Evolutionary conservation across 495 filamentous ascomycete genomes (phyloP), one percentile per base, ranked within the genome.

Genomic region (Talaromyces proteolyticus): DNA sequence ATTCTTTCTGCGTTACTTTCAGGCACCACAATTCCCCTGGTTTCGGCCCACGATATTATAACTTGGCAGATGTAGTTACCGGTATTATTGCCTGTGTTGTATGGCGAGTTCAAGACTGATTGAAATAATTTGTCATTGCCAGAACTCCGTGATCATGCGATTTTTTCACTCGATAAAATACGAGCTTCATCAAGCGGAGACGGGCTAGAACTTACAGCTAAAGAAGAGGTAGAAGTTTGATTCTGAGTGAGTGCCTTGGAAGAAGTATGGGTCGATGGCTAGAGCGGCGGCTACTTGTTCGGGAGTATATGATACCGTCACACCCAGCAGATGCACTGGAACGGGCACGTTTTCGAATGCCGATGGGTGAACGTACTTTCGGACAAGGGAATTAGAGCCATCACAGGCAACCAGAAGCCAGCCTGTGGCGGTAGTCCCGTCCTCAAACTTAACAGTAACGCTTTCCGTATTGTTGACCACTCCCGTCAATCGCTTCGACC

Each of bases 161-260:
- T 34, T 34, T 29, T 29, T 34, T 34, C 29, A 1, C 14, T 2
- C 14, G 8, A 1, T 10, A 34, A 10, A 14, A 34, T 34, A 14
- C 17, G 3, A 16, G 23, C 18, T 6, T 8, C 10, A 40, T 4
- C 8, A 16, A n/a, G n/a, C 12, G 3, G 40, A 6, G 14, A 29
- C 2, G 29, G 29, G 29, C 8, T 12, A 18, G 4, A 23, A 49
- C 58, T 6, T 47, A 67, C 73, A 69, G 17, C 74, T 75, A 53
- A 78, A 81, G 59, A 73, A 84, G 0, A 84, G 50, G 57, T 76
- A 85, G 4, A 75, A 68, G 21, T 77, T 65, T 10, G 81, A 76
- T 11, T 68, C 62, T 0, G 82, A 80, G 44, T 83, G 72, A 3
- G 73, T 69, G 1, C 81, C 80, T 43, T 85, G 80, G 41, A 85